Conservation (phyloP, 192 early-diverging fungal genomes). For the Entomortierella lignicola region DNA sequence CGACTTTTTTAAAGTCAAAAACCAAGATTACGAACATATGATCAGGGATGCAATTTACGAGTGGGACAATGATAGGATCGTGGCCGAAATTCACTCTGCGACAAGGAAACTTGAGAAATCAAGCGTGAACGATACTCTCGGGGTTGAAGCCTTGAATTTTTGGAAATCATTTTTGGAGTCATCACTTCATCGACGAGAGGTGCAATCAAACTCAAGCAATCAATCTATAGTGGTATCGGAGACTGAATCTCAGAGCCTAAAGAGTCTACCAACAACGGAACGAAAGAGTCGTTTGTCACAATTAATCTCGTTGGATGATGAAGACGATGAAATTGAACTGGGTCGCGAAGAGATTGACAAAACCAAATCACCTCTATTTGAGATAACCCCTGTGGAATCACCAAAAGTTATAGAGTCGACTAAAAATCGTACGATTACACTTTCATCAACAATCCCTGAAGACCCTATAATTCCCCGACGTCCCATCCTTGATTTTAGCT, state of each 20-base stretch:
- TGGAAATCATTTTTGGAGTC: slow-evolving; percentile 53
- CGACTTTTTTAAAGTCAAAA: slow-evolving; percentile 29
- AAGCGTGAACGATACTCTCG: slow-evolving; percentile 44
- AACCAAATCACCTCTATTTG: neutral
- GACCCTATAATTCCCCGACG: neutral
- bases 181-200: slow-evolving; percentile 20
- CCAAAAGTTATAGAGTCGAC: neutral
- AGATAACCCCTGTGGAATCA: neutral
- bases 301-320: slow-evolving; percentile 41
- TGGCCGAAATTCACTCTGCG: slow-evolving; percentile 31
- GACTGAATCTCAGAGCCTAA: too few relatives aligned
- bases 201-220: neutral
- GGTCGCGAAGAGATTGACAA: neutral
- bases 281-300: slow-evolving; percentile 24
- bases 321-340: slow-evolving; percentile 32
- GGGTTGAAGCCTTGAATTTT: slow-evolving; percentile 51
- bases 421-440: neutral
- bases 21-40: slow-evolving; percentile 51
- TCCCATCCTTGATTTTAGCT: slow-evolving; percentile 17
- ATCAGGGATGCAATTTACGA: slow-evolving; percentile 53
- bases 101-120: slow-evolving; percentile 60
- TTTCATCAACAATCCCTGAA: neutral
- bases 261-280: neutral
- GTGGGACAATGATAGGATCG: slow-evolving; percentile 37
- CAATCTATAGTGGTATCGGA: too few relatives aligned